Conservation (phyloP, 495 filamentous ascomycete species). For the Daldinia loculata region DNA sequence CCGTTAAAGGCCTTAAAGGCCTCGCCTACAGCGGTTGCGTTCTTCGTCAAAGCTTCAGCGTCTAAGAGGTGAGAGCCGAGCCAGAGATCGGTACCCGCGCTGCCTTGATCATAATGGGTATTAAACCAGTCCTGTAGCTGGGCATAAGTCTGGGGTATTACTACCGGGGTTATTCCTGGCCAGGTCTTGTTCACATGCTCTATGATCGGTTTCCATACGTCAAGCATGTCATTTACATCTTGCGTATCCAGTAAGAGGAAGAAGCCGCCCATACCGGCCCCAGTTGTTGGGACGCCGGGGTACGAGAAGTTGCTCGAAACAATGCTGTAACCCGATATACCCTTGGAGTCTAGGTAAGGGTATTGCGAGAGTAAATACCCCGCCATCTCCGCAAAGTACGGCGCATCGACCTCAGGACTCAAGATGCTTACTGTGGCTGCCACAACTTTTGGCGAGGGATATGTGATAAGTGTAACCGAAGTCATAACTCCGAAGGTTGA, state of each 20-base stretch:
- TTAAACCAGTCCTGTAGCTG: conserved; percentile 60
- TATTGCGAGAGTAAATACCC: conserved; percentile 51
- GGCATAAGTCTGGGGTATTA: conserved; percentile 54
- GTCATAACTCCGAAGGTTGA: conserved; percentile 71
- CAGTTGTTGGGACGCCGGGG: conserved; percentile 31
- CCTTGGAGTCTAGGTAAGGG: conserved; percentile 48
- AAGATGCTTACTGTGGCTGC: conserved; percentile 35
- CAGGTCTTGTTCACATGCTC: conserved; percentile 56
- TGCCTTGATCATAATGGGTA: conserved; percentile 42
- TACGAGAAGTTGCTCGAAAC: conserved; percentile 46
- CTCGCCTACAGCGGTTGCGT: conserved; percentile 32
- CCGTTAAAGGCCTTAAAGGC: conserved; percentile 29
- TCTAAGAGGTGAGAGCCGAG: conserved; percentile 55
- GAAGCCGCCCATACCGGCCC: conserved; percentile 46
- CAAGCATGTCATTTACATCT: conserved; percentile 50
- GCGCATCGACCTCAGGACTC: conserved; percentile 3
- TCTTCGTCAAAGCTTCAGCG: conserved; percentile 39
- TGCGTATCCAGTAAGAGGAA: conserved; percentile 39
- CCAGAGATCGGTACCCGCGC: conserved; percentile 52
- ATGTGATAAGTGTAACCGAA: conserved; percentile 59
- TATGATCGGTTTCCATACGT: conserved; percentile 54
- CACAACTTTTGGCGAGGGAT: conserved; percentile 46
- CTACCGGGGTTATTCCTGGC: conserved; percentile 47
- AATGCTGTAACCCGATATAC: conserved; percentile 52
- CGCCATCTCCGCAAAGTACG: conserved; percentile 43